A percentile compares a stretch with the other conserved stretches of the same genome.
These are phyloP conservation scores for Collybiopsis confluens DNA, from an alignment of 768 basidiomycete species.

Conservation along the genomic window DNA sequence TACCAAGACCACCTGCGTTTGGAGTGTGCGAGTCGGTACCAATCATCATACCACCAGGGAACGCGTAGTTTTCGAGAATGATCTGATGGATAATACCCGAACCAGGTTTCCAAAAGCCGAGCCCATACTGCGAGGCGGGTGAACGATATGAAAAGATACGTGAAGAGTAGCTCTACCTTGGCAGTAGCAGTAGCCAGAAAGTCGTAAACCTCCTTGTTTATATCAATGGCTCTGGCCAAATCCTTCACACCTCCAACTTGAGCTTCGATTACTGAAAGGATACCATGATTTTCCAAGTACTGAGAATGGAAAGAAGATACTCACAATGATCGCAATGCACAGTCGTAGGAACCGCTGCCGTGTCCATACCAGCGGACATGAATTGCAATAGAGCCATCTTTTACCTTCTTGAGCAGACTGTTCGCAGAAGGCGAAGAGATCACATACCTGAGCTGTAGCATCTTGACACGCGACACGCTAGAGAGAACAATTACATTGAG, in stretches of 20 bases:
- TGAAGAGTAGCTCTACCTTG: slow-evolving; percentile 46
- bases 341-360: slow-evolving; percentile 95
- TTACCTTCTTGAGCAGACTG: background rate
- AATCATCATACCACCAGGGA: slow-evolving; percentile 99
- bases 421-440: background rate
- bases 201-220: slow-evolving; percentile 99
- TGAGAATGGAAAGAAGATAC: too few relatives aligned
- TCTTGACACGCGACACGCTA: slow-evolving; percentile 90
- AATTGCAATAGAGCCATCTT: slow-evolving; percentile 98
- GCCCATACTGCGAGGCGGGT: slow-evolving; percentile 67
- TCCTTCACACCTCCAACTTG: slow-evolving; percentile 93
- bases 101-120: slow-evolving; percentile 99
- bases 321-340: slow-evolving; percentile 99
- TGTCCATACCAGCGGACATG: slow-evolving; percentile 99
- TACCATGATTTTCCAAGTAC: too few relatives aligned
- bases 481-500: background rate
- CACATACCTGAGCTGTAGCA: slow-evolving; percentile 75
- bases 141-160: background rate
- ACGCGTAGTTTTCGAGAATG: slow-evolving; percentile 98
- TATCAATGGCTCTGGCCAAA: slow-evolving; percentile 84
- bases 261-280: slow-evolving; percentile 98
- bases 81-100: slow-evolving; percentile 99
- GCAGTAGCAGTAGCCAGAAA: slow-evolving; percentile 97
- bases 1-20: slow-evolving; percentile 98
- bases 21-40: slow-evolving; percentile 99